Evolutionary conservation across 192 early-diverging fungal genomes (phyloP).

Genomic region (Pilaira anomala): DNA sequence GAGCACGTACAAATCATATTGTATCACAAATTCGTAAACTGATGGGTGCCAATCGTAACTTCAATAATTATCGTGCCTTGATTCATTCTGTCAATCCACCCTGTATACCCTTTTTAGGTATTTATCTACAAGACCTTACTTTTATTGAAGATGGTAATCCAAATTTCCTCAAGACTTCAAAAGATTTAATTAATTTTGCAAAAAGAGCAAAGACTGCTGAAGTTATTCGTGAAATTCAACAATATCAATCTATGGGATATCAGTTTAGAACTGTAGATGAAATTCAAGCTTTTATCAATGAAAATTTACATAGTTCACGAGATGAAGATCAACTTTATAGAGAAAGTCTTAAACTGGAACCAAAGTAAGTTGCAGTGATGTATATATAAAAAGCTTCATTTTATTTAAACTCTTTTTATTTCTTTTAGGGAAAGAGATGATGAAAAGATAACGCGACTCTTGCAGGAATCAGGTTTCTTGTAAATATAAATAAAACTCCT

Average conservation of each 20-base stretch:
- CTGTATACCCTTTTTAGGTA: conserved; percentile 75
- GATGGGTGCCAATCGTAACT: conserved; percentile 85
- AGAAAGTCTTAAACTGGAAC: conserved; percentile 77
- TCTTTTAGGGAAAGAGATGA: conserved; percentile 67
- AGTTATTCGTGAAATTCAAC: conserved; percentile 88
- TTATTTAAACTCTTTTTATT: neutral
- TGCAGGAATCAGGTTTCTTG: conserved; percentile 75
- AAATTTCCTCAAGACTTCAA: conserved; percentile 60
- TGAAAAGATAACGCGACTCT: conserved; percentile 71
- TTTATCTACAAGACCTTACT: conserved; percentile 88
- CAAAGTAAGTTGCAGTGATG: conserved; percentile 50
- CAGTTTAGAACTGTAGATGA: conserved; percentile 76
- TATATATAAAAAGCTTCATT: neutral
- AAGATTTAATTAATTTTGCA: conserved; percentile 86
- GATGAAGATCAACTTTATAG: conserved; percentile 77
- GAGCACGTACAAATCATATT: conserved; percentile 52
- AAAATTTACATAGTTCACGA: conserved; percentile 62
- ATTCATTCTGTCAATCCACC: conserved; percentile 83
- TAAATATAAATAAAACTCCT: conserved; percentile 29
- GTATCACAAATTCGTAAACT: conserved; percentile 66
- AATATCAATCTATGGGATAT: conserved; percentile 88
- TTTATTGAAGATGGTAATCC: conserved; percentile 94
- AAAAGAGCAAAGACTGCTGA: conserved; percentile 89
- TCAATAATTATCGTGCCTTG: conserved; percentile 76
- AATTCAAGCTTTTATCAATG: conserved; percentile 77